phyloP scores from a whole-genome alignment of 2,329 filamentous ascomycete species.

The Fusarium sp. region DNA sequence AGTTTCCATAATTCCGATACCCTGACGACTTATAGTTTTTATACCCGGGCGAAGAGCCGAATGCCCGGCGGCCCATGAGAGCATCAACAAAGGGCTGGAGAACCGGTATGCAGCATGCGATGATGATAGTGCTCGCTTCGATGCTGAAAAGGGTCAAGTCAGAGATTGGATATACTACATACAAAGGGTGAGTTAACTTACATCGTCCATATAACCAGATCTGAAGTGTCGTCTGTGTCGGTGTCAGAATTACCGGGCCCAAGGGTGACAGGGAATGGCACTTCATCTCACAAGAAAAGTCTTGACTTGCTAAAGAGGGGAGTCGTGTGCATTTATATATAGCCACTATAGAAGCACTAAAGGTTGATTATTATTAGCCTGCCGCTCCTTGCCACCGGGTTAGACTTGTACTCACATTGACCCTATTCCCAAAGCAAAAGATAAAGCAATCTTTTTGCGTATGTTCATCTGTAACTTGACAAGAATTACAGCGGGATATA shows the following conservation, averaged over 20 bases:
- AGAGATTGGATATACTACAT: fast-evolving
- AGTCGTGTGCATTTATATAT: conserved; percentile 52
- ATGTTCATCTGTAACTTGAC: conserved; percentile 52
- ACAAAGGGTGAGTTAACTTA: conserved; percentile 35
- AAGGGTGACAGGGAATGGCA: no score
- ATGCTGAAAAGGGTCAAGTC: conserved; percentile 34
- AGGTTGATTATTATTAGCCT: not conserved
- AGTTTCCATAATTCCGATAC: conserved; percentile 22
- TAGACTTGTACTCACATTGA: conserved; percentile 45
- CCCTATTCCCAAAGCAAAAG: conserved; percentile 53
- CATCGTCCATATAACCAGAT: conserved; percentile 60
- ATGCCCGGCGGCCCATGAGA: conserved; percentile 35
- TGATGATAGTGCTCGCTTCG: conserved; percentile 51
- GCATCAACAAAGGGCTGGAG: conserved; percentile 49
- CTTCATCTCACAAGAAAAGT: conserved; percentile 41
- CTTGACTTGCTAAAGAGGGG: conserved; percentile 44
- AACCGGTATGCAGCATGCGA: conserved; percentile 51
- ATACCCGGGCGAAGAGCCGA: conserved; percentile 29
- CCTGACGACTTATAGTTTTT: conserved; percentile 26
- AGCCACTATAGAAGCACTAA: conserved; percentile 43
- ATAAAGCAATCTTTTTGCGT: conserved; percentile 55
- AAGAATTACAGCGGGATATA: no score
- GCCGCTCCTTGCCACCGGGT: fast-evolving
- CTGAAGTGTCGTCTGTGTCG: conserved; percentile 48
- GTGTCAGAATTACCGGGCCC: no score